Evolutionary conservation across 163 green algal species (phyloP), one percentile per base, ranked within the genome.

Genomic region (Scenedesmus sp.): DNA sequence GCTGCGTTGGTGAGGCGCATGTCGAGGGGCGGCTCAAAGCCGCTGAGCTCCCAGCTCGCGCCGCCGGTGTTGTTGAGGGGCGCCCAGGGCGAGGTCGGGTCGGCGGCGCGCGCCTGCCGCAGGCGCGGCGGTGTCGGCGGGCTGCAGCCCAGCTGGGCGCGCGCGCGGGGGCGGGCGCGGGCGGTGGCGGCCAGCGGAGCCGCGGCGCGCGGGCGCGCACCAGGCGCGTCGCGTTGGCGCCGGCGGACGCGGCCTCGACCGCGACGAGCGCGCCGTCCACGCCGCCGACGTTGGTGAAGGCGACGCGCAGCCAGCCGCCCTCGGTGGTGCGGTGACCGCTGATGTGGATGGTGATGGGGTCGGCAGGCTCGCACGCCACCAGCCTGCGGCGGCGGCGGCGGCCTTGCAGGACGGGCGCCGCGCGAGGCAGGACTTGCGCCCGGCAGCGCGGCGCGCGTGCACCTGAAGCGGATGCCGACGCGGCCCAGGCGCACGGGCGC

Each of bases 271-370:
- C 70, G 51, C 47, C 85, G 44, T 82, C 77, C n/a, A n/a, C n/a
- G 20, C 79, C 77, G 3, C 75, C 85, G 28, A 89, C 70, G 18
- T 76, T 77, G 56, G 83, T 84, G 34, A 89, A 53, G 1, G 78
- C 70, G 36, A 89, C 42, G 3, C 83, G 65, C 1, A 89, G 42
- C 83, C 85, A 89, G 53, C 85, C 85, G 24, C 85, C 85, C 56
- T 75, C 56, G 44, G 70, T 64, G 3, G 57, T 56, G 11, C 82
- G 70, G 57, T 80, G 85, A 17, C 77, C 44, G 54, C 82, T 69
- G 4, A 89, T 66, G 28, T 82, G 58, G 1, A 85, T 64, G 3
- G 65, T 64, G 39, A 89, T 79, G 80, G 69, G 82, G 45, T 82
- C 71, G 3, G 57, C 65, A 2, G 75, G 83, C 1, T 63, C 56